Base-by-base conservation (phyloP, 2,329 filamentous ascomycete genomes). In the Aspergillus sp. region DNA sequence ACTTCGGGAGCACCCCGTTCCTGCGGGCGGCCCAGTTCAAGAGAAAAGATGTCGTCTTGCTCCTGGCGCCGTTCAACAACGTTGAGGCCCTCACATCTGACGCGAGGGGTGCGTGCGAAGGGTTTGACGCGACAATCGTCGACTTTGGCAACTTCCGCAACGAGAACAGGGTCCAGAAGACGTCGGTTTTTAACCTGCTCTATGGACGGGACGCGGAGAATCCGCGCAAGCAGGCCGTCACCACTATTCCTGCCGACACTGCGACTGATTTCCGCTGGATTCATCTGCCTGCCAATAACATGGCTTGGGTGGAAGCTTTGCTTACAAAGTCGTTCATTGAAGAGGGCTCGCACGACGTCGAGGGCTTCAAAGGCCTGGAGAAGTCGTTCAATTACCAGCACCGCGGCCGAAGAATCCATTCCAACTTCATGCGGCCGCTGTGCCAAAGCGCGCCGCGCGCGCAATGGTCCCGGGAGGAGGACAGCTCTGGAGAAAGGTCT, bases 271-370 rank as follows among this genome's bases (percentile, higher is more conserved):
- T 71, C 32, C 57, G 68, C 13, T 72, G 68, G 68, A 70, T 72
- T 30, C 68, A 72, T 52, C 52, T 72, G 4, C 68, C 68, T 4
- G 68, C 68, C 3, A 72, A 72, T 41, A 71, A 72, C 15, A 56
- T 59, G 53, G 68, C 70, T 1, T 80, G 76, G 76, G 69, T 74
- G 4, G 75, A 80, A 52, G 68, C 74, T 0, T 57, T 80, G 2
- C 55, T 80, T n/a, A 73, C 74, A 1, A 80, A 80, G 42, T 68
- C 67, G 5, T 80, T 80, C 42, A 72, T 80, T 20, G 76, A 80
- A 49, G 71, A 74, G 24, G 74, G 74, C 0, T 68, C 70, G 11
- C 66, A 67, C n/a, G 75, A 80, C 47, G 68, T 78, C 2, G 72
- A 78, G 45, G 70, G 71, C 1, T 79, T 78, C 56, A 79, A 78